Base-by-base conservation (phyloP, 1,284 basidiomycete genomes). In the Trametes sp. region DNA sequence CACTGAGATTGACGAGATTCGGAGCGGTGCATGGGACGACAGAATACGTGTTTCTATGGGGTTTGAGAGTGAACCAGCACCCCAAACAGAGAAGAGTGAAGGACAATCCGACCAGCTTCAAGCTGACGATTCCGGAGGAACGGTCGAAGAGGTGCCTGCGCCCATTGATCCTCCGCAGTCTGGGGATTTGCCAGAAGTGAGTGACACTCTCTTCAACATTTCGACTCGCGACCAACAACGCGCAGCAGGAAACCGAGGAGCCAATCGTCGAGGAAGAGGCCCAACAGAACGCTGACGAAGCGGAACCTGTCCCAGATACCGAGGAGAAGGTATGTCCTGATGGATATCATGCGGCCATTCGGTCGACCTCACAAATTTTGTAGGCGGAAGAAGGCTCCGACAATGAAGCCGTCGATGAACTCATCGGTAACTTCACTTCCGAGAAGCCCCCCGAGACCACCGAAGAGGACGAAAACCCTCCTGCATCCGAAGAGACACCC, bases 1-100 rank as follows among this genome's bases (percentile, higher is more conserved):
- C 4, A 77, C 81, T 6, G 91, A 94, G 74, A 92, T 94, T 51
- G 87, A 91, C 59, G 85, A 88, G 8, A 90, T 95, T 68, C 87
- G 88, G 33, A 79, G 82, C 14, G 93, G 93, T 2, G 77, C 81
- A 65, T 87, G 87, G 84, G 89, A 93, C 69, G 79, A 82, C 54
- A 81, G 78, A 69, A 82, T 88, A 28, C 77, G 75, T 36, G 75
- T 75, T 7, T 81, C 81, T 54, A 71, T 87, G 41, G 71, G 72
- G 21, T 72, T 71, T 19, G 68, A 71, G 57, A 46, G 67, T n/a
- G 52, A 29, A 31, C 33, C 13, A 11, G 45, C 60, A 23, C 21
- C 56, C 16, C 44, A 28, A 19, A 16, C 35, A 5, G 33, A 58
- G 21, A 36, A 13, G n/a, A 53, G 33, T 11, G 64, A 49, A 13